Evolutionary conservation across 1,139 yeast species (phyloP).

Genomic region (Taphrina pruni): DNA sequence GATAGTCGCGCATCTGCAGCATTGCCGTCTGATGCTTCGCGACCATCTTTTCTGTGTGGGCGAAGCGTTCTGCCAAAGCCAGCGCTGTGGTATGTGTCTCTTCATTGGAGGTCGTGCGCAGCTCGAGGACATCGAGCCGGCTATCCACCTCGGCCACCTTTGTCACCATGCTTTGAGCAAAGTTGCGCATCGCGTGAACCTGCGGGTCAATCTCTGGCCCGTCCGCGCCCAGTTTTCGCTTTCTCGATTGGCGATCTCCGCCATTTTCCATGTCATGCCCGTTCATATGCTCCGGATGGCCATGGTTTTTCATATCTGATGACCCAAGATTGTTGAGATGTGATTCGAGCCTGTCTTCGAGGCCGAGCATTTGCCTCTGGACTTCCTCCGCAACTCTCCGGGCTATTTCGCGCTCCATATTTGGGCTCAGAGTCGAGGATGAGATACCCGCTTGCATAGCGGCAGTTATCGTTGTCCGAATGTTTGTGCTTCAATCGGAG

Average conservation of each 20-base stretch:
- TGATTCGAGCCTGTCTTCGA: neutral
- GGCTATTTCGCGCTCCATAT: neutral
- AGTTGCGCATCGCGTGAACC: constrained; percentile 2
- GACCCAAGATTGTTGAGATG: neutral
- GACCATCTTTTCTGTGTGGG: constrained; percentile 1
- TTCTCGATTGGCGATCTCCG: neutral
- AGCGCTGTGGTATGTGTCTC: neutral
- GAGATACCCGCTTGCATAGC: neutral
- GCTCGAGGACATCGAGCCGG: constrained; percentile 17
- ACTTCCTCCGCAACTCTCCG: neutral
- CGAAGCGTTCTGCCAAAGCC: neutral
- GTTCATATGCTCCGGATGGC: neutral
- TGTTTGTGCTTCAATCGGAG: neutral
- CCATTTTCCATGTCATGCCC: neutral
- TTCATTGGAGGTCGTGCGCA: constrained; percentile 5
- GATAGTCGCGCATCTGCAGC: constrained; percentile 12
- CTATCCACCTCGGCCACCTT: constrained; percentile 5
- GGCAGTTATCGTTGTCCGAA: neutral
- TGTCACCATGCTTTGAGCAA: constrained; percentile 6
- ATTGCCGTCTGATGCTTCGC: constrained; percentile 25
- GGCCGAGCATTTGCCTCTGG: neutral
- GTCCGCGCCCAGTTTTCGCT: constrained; percentile 5
- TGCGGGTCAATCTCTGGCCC: constrained; percentile 3
- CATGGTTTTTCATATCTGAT: neutral
- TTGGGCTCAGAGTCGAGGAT: neutral